A percentile compares a stretch with the other conserved stretches of the same genome.
Evolutionary conservation across 768 basidiomycete genomes (phyloP).

Genomic region (Phylloporus sp.): DNA sequence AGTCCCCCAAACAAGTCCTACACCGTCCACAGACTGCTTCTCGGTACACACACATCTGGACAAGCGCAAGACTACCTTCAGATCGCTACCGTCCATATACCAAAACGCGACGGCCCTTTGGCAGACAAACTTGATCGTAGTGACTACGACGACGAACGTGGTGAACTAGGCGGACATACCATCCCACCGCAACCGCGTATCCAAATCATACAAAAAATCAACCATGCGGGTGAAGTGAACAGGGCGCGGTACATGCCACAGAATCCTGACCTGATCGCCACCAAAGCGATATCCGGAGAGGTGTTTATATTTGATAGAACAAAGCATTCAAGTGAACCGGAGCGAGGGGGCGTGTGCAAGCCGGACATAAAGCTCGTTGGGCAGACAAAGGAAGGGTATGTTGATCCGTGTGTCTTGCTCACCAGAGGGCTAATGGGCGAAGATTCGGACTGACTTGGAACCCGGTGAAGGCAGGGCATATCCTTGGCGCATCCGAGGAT

Average conservation of each 20-base stretch:
- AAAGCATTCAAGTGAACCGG: constrained; percentile 92
- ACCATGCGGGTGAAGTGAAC: constrained; percentile 94
- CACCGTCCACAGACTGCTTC: constrained; percentile 87
- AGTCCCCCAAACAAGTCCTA: constrained; percentile 93
- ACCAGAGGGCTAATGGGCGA: constrained; percentile 4
- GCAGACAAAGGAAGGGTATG: constrained; percentile 90
- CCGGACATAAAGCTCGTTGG: constrained; percentile 91
- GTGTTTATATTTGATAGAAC: constrained; percentile 96
- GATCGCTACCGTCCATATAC: constrained; percentile 92
- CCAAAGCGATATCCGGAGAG: constrained; percentile 88
- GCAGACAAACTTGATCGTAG: constrained; percentile 74
- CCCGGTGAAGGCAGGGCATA: constrained; percentile 73
- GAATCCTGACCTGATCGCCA: constrained; percentile 95
- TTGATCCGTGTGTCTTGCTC: constrained; percentile 12
- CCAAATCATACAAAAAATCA: constrained; percentile 89
- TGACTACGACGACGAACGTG: constrained; percentile 88
- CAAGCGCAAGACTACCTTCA: constrained; percentile 93
- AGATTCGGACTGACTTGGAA: constrained; percentile 96
- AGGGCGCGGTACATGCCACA: constrained; percentile 99
- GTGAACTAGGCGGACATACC: constrained; percentile 91
- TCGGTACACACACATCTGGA: constrained; percentile 96
- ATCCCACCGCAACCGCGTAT: constrained; percentile 83
- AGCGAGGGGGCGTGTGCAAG: constrained; percentile 75
- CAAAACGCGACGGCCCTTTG: constrained; percentile 68
- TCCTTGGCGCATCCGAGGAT: constrained; percentile 92